Evolutionary conservation across 306 rosid genomes (phyloP).

Genomic region (Ormosia emarginata): DNA sequence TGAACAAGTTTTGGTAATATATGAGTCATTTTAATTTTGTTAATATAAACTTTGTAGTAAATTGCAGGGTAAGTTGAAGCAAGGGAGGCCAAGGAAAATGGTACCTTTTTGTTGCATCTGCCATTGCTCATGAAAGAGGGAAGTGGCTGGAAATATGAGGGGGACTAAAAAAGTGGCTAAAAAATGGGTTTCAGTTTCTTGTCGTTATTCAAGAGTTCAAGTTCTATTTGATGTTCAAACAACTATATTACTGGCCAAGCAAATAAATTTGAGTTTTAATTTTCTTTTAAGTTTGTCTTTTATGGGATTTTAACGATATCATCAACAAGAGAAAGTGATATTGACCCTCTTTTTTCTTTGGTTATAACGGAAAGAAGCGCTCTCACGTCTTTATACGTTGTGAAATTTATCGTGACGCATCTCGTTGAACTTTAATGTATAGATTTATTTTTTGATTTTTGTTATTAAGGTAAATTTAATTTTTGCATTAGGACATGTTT

Average conservation of each 20-base stretch:
- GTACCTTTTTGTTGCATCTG: constrained; percentile 26
- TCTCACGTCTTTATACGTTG: not conserved
- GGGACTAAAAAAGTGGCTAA: not conserved
- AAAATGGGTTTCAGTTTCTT: not conserved
- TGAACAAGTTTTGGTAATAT: not conserved
- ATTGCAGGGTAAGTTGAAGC: not conserved
- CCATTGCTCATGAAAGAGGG: constrained; percentile 5
- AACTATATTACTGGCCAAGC: not conserved
- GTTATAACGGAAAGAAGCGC: not conserved
- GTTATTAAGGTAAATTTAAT: too few relatives aligned
- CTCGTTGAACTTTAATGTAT: too few relatives aligned
- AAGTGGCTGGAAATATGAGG: not conserved
- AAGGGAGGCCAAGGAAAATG: not conserved
- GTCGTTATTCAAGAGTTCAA: not conserved
- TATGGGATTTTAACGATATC: not conserved
- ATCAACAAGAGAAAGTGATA: not conserved
- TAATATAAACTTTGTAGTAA: not conserved
- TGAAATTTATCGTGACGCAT: not conserved
- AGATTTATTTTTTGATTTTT: too few relatives aligned
- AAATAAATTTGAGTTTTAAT: not conserved
- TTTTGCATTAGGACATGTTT: too few relatives aligned
- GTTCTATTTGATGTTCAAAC: not conserved
- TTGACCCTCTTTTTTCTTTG: not conserved
- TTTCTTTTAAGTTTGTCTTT: not conserved
- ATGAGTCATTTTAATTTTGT: not conserved